Base-by-base conservation (phyloP, 208 protist species). In the Acanthamoeba castellanii region DNA sequence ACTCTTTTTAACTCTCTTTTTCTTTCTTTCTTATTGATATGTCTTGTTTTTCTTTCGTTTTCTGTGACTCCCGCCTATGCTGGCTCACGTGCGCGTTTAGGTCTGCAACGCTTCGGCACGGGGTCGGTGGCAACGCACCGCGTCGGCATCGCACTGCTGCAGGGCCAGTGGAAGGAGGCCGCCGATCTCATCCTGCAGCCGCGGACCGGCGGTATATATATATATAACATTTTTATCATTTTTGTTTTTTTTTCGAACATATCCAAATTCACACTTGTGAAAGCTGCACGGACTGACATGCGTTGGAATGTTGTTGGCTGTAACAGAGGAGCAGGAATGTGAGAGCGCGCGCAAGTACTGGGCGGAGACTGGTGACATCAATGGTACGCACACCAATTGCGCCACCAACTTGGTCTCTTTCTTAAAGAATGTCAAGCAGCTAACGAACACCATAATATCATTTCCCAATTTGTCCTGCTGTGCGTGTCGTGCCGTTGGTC, bases 51-150 rank as follows among this genome's bases (percentile, higher is more conserved):
- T 70, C 8, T 30, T 22, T 70, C 22, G 14, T 70, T 70, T 70
- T 22, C 27, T 34, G 8, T 32, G 22, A n/a, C n/a, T n/a, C n/a
- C n/a, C n/a, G n/a, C n/a, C n/a, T n/a, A n/a, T n/a, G n/a, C n/a
- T n/a, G 50, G 50, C 50, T 55, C 13, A 55, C 50, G 50, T 16
- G 5, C 50, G 50, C 13, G 50, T 13, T 30, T 37, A 85, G 76
- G 76, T 6, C 70, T 94, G 11, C 89, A 94, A 59, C 89, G 89
- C n/a, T 94, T 94, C 45, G 89, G 89, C 9, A 94, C 89, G 45
- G 25, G 66, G 20, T 78, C 89, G 11, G 47, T 94, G 8, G 22
- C 89, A 14, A 94, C 89, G 3, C 70, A 94, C 45, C 89, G 89
- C 32, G 37, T 94, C 11, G 89, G 89, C 25, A 81, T 94, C 27